Percentiles rank a stretch among this genome's conserved stretches.
Evolutionary conservation across 208 protist genomes (phyloP).

Genomic region (Perkinsela sp.): DNA sequence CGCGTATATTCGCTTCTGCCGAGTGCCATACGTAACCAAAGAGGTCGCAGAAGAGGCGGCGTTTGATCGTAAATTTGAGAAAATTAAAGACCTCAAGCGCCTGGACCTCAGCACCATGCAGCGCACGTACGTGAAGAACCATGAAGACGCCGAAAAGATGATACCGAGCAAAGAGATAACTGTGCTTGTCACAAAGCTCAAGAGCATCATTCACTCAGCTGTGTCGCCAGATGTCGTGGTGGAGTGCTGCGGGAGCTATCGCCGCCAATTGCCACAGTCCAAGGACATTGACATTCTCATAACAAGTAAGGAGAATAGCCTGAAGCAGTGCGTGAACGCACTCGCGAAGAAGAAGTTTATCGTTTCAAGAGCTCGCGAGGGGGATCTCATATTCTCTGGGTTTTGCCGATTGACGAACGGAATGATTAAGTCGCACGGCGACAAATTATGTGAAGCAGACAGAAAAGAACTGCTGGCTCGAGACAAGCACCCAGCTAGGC

Average conservation of each 20-base stretch:
- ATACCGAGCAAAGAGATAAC: background rate
- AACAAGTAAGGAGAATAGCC: background rate
- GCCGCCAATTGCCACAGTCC: background rate
- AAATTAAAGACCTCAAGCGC: background rate
- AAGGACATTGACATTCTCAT: background rate
- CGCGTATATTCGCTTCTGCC: background rate
- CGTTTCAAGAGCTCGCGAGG: background rate
- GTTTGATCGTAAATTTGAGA: background rate
- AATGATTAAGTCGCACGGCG: background rate
- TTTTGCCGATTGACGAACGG: background rate
- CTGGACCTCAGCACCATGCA: background rate
- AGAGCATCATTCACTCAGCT: background rate
- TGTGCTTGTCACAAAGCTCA: background rate
- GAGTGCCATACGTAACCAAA: background rate
- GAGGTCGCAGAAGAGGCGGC: background rate
- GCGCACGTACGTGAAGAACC: background rate
- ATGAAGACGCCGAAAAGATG: background rate
- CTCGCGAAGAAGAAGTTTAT: background rate
- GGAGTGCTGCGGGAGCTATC: background rate
- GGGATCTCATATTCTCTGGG: background rate
- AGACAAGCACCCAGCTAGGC: background rate
- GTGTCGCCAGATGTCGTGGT: background rate
- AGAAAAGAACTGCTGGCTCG: background rate
- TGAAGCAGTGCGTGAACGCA: background rate
- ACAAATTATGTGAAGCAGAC: background rate